Conservation (phyloP, 2,329 filamentous ascomycete species). For the Fusarium sp. region DNA sequence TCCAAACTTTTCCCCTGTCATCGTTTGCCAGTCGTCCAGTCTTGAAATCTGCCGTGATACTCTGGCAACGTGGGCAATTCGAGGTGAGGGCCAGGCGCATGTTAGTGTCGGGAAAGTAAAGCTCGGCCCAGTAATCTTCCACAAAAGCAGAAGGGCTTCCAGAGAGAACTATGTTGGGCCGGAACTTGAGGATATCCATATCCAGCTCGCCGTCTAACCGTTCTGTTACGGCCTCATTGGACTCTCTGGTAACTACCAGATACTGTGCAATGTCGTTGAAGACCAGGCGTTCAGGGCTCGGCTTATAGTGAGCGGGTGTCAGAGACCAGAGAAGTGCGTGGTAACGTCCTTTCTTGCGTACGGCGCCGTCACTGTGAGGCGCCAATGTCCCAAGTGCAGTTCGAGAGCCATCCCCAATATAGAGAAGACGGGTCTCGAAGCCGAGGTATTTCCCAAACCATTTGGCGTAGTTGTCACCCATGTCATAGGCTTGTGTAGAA, state of each 20-base stretch:
- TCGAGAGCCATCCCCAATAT: not conserved
- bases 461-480: not conserved
- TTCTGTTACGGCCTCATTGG: not conserved
- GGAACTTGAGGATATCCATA: not conserved
- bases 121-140: not conserved
- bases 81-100: not conserved
- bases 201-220: not conserved
- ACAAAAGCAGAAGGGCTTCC: not conserved
- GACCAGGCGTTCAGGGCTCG: not conserved
- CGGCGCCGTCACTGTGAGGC: not conserved
- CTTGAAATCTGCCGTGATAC: not conserved
- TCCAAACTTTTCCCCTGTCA: not conserved
- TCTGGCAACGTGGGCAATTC: not conserved
- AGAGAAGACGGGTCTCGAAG: not conserved
- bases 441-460: not conserved
- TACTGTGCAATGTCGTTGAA: not conserved
- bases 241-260: not conserved
- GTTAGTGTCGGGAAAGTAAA: not conserved
- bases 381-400: not conserved
- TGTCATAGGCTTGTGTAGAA: not conserved
- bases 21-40: not conserved
- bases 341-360: not conserved
- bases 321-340: not conserved
- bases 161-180: not conserved
- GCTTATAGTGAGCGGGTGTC: not conserved